Evolutionary conservation across 805 yeast genomes (phyloP).

Genomic region (Gaillardinia entomophila): DNA sequence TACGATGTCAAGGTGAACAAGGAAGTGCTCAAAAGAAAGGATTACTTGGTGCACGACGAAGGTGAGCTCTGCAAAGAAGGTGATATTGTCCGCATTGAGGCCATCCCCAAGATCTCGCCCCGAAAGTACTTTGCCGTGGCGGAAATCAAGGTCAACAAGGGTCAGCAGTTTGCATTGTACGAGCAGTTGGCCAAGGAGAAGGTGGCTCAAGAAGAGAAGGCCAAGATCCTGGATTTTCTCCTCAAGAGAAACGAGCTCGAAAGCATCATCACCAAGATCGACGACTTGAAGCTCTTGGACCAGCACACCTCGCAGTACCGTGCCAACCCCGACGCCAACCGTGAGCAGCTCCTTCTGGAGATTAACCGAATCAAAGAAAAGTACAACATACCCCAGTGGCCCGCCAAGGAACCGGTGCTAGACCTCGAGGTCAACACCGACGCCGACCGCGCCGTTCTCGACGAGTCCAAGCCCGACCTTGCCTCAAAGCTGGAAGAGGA

Average conservation of each 20-base stretch:
- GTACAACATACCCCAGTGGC: constrained; percentile 36
- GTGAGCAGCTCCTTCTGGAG: constrained; percentile 18
- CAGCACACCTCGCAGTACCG: constrained; percentile 19
- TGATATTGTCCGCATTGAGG: constrained; percentile 88
- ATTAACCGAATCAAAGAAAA: constrained; percentile 32
- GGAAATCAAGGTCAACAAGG: constrained; percentile 81
- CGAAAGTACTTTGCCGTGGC: constrained; percentile 86
- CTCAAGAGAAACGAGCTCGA: constrained; percentile 30
- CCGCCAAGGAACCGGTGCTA: constrained; percentile 34
- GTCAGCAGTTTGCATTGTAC: constrained; percentile 84
- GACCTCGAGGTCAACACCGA: constrained; percentile 24
- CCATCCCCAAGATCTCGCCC: constrained; percentile 78
- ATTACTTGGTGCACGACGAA: constrained; percentile 90
- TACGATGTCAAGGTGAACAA: constrained; percentile 70
- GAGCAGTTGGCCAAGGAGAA: constrained; percentile 64
- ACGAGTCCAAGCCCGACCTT: too few species aligned
- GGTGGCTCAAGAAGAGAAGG: constrained; percentile 62
- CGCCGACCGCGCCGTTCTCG: too few species aligned
- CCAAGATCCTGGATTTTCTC: constrained; percentile 50
- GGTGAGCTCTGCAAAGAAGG: constrained; percentile 90
- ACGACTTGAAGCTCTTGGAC: constrained; percentile 34
- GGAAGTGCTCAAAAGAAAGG: constrained; percentile 72
- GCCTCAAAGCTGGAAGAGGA: constrained; percentile 16
- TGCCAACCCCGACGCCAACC: constrained; percentile 16
- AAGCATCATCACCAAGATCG: constrained; percentile 24